Evolutionary conservation across 2,329 filamentous ascomycete species (phyloP), one percentile per base, ranked within the genome.

Genomic region (Verticillium nubilum): DNA sequence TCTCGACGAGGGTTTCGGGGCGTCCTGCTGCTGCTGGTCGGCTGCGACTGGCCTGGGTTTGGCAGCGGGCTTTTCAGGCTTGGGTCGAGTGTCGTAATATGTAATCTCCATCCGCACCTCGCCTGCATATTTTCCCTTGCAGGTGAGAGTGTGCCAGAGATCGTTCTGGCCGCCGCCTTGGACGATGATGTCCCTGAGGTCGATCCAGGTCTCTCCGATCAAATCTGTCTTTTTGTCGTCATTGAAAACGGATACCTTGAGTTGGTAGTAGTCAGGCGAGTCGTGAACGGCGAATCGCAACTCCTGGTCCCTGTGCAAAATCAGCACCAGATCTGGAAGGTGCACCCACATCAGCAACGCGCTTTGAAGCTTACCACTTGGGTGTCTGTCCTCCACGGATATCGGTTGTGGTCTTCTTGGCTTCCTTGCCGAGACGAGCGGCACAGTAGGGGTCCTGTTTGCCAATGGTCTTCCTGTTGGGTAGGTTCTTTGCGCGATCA

Each of bases 381-480:
- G 95, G 95, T 42, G 95, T 98, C 76, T 99, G 95, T 50, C 95
- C 95, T 64, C 95, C 95, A 70, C 95, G 85, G 67, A 94, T 87
- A 74, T 99, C 95, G 4, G 94, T 97, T 47, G 89, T 89, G 2
- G 95, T 99, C 82, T 97, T 97, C 79, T 96, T 96, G 54, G 95
- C 95, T 76, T 98, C 93, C 74, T 99, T 99, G 33, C 94, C 95
- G 53, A 99, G 78, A 58, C 95, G 84, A 31, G 92, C 93, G 37
- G 95, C 95, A 75, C 93, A 97, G 75, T 98, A 99, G 0, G 95
- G 94, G 72, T 98, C 93, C 78, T 99, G 95, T 77, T 99, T 99
- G 59, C 95, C 95, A 80, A 99, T 97, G 5, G 92, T 95, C 80
- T 96, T 96, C 67, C 92, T 81, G 76, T 99, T 99, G 56, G 95